A percentile compares a stretch with the other conserved stretches of the same genome.
Evolutionary conservation across 495 filamentous ascomycete genomes (phyloP).

Genomic region (Penicillium cataractarum): DNA sequence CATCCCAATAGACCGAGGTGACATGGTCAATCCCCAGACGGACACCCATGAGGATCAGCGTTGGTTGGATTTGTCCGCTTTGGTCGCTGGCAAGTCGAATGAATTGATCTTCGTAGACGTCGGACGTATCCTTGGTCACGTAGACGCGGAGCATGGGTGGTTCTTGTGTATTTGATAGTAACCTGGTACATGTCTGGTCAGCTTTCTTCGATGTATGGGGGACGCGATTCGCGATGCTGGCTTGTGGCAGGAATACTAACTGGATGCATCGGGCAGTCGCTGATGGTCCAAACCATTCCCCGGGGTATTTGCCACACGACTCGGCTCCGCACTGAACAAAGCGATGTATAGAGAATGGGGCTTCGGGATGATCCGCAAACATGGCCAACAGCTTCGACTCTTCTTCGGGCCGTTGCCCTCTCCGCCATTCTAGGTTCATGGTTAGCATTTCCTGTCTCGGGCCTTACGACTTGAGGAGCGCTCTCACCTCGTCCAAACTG

Average conservation of each 20-base stretch:
- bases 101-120: slow-evolving; percentile 91
- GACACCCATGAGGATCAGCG: slow-evolving; percentile 84
- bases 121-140: slow-evolving; percentile 83
- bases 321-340: slow-evolving; percentile 89
- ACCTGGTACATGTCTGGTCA: slow-evolving; percentile 53
- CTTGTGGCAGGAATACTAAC: slow-evolving; percentile 53
- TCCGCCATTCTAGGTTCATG: slow-evolving; percentile 71
- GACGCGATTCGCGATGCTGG: neutral
- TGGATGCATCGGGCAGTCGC: slow-evolving; percentile 95
- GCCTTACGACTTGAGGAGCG: neutral
- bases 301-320: slow-evolving; percentile 91
- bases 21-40: slow-evolving; percentile 92
- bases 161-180: slow-evolving; percentile 64
- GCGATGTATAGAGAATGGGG: slow-evolving; percentile 92
- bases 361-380: slow-evolving; percentile 85
- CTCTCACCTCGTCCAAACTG: slow-evolving; percentile 73
- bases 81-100: slow-evolving; percentile 70
- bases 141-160: slow-evolving; percentile 73
- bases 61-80: slow-evolving; percentile 71
- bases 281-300: slow-evolving; percentile 99
- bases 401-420: slow-evolving; percentile 56
- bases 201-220: neutral
- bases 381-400: slow-evolving; percentile 76
- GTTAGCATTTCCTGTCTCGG: slow-evolving; percentile 28
- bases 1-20: slow-evolving; percentile 90